phyloP scores from a whole-genome alignment of 139 green algal genomes.

The Pseudopediastrum boryanum region DNA sequence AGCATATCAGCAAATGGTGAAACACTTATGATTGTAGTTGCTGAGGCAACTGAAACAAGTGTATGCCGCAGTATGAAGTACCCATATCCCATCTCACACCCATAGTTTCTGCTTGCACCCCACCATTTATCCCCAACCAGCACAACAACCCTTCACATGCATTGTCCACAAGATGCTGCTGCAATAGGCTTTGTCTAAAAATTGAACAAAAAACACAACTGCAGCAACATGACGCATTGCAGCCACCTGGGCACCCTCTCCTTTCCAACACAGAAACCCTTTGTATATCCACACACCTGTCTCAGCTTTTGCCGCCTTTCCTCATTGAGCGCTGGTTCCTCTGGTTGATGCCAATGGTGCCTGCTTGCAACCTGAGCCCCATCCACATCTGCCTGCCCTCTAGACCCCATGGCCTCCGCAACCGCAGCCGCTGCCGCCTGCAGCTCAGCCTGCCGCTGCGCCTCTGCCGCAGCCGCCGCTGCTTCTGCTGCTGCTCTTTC shows the following conservation, averaged over 20 bases:
- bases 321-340: constrained; percentile 33
- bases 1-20: too few species aligned
- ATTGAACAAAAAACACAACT: background rate
- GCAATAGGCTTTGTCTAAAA: background rate
- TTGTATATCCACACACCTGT: constrained; percentile 2
- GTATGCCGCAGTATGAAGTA: too few species aligned
- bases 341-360: background rate
- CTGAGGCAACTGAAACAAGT: too few species aligned
- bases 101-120: too few species aligned
- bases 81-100: too few species aligned
- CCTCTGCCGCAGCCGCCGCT: background rate
- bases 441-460: background rate
- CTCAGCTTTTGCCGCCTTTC: constrained; percentile 30
- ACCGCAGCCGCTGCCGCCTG: constrained; percentile 3
- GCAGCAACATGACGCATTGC: background rate
- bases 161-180: background rate
- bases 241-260: background rate
- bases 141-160: too few species aligned
- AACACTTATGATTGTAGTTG: too few species aligned
- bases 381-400: background rate
- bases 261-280: background rate
- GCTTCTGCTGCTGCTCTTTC: constrained; percentile 6
- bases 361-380: background rate
- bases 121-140: too few species aligned
- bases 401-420: background rate